These are phyloP conservation scores for Cornus controversa DNA, from an alignment of 148 eudicot genomes.

Conservation along the genomic window DNA sequence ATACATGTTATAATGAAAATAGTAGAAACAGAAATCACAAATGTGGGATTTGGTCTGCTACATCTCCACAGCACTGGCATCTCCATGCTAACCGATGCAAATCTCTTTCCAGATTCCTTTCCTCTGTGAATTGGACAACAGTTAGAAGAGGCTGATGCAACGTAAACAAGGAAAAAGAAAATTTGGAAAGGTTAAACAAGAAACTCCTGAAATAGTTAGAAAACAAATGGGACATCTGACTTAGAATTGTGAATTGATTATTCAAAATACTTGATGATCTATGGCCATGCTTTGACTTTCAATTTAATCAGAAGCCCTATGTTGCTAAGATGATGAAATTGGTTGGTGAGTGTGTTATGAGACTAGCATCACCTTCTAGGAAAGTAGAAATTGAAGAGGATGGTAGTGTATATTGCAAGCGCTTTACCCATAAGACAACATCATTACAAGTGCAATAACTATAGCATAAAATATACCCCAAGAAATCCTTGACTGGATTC, in stretches of 20 bases:
- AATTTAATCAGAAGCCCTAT: too few relatives aligned
- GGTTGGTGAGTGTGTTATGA: too few relatives aligned
- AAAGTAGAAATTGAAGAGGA: too few relatives aligned
- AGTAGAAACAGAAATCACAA: slow-evolving; percentile 10
- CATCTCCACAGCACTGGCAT: slow-evolving; percentile 13
- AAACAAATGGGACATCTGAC: background rate
- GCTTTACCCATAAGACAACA: too few relatives aligned
- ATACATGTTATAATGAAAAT: slow-evolving; percentile 19
- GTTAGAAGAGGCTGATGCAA: background rate
- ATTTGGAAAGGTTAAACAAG: background rate
- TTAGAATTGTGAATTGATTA: background rate
- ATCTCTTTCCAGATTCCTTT: slow-evolving; percentile 30
- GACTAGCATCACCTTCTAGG: too few relatives aligned
- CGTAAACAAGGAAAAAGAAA: background rate
- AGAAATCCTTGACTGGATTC: slow-evolving; percentile 46
- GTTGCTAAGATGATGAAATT: too few relatives aligned
- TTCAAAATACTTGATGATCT: background rate
- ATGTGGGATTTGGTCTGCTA: slow-evolving; percentile 14
- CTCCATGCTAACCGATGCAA: slow-evolving; percentile 34
- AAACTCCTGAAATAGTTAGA: too few relatives aligned
- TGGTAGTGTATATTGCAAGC: too few relatives aligned
- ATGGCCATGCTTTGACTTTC: background rate
- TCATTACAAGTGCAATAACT: background rate
- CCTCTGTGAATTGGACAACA: slow-evolving; percentile 25
- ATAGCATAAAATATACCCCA: slow-evolving; percentile 26